phyloP scores from a whole-genome alignment of 371 early-diverging fungal species.

The Mortierella sp. region DNA sequence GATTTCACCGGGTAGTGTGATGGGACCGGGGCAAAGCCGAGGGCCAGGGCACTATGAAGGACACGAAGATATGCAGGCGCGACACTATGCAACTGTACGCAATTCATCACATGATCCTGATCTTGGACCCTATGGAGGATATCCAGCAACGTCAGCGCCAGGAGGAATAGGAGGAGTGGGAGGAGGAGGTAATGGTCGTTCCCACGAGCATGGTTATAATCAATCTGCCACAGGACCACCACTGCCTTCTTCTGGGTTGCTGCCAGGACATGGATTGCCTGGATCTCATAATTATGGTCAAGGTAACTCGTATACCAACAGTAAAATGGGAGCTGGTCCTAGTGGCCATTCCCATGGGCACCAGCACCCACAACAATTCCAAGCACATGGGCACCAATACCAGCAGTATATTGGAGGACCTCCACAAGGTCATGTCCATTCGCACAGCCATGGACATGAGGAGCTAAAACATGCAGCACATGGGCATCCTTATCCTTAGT shows the following conservation, averaged over 20 bases:
- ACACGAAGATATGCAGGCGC: not conserved
- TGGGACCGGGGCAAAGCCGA: not conserved
- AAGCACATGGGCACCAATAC: not conserved
- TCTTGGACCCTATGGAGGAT: not conserved
- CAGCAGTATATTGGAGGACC: not conserved
- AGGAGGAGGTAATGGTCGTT: conserved; percentile 1
- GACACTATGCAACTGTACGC: not conserved
- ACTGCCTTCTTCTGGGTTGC: not conserved
- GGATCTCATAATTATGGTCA: not conserved
- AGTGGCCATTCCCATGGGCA: not conserved
- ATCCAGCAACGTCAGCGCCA: not conserved
- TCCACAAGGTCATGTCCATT: not conserved
- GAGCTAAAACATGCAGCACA: not conserved
- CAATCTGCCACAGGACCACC: not conserved
- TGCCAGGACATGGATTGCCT: not conserved
- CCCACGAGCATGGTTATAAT: not conserved
- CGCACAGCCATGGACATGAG: not conserved
- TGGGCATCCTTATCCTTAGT: not conserved
- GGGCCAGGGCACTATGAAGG: conserved; percentile 13
- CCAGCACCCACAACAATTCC: conserved; percentile 4
- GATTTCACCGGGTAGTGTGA: not conserved
- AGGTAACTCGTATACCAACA: not conserved
- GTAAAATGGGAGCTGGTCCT: not conserved
- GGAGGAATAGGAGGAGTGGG: not conserved
- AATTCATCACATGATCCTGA: not conserved